Conservation (phyloP, 306 rosid species). For the Gleditsia sinensis region DNA sequence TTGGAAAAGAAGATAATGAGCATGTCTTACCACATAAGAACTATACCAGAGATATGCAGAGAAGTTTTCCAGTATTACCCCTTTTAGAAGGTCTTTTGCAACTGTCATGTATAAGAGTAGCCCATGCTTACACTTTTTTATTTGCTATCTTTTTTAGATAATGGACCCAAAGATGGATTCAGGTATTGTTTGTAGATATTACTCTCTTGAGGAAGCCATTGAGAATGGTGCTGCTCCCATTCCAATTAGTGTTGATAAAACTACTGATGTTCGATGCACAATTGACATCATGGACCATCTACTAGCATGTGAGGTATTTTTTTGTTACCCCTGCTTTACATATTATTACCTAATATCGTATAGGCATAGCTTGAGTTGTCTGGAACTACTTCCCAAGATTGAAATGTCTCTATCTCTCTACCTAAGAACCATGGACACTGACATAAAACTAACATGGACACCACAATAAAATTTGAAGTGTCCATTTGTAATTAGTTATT, state of each 20-base stretch:
- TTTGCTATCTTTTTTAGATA: slow-evolving; percentile 56
- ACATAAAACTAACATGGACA: no score
- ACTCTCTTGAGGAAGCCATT: slow-evolving; percentile 93
- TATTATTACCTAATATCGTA: slow-evolving; percentile 23
- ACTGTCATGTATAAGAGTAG: slow-evolving; percentile 3
- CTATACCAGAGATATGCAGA: background rate
- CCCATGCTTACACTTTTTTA: background rate
- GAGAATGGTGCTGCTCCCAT: slow-evolving; percentile 96
- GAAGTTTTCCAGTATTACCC: background rate
- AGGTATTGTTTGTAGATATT: slow-evolving; percentile 77
- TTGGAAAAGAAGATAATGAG: slow-evolving; percentile 9
- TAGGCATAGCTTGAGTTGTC: background rate
- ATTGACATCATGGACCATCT: slow-evolving; percentile 96
- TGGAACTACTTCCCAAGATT: slow-evolving; percentile 1
- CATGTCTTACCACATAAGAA: background rate
- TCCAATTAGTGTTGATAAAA: slow-evolving; percentile 77
- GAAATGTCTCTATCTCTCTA: background rate
- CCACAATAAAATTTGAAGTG: no score
- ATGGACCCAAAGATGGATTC: slow-evolving; percentile 99
- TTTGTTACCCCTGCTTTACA: slow-evolving; percentile 14
- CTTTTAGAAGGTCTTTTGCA: slow-evolving; percentile 4
- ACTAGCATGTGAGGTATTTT: slow-evolving; percentile 88
- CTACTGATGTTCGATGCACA: slow-evolving; percentile 64
- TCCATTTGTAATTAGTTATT: no score
- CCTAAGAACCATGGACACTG: no score